Percentiles rank a stretch among this genome's conserved stretches.
phyloP scores from a whole-genome alignment of 192 early-diverging fungal species.

The Coemansia sp. region DNA sequence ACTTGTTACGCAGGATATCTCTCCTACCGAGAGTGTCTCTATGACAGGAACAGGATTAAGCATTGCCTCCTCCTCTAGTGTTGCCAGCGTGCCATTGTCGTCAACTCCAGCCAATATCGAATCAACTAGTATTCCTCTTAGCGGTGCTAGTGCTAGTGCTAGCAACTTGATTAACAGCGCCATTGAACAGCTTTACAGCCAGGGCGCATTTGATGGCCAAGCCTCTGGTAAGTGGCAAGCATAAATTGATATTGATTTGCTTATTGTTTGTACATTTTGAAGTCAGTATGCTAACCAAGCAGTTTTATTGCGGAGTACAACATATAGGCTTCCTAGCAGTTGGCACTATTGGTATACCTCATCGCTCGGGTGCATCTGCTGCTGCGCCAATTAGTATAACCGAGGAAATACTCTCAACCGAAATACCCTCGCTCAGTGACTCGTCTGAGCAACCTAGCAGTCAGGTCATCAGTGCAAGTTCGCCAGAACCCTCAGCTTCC shows the following conservation, averaged over 20 bases:
- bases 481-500: not conserved
- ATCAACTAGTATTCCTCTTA: constrained; percentile 17
- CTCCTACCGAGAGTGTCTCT: not conserved
- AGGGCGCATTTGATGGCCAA: constrained; percentile 13
- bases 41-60: not conserved
- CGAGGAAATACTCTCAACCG: not conserved
- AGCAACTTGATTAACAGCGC: constrained; percentile 9
- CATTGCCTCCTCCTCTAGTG: not conserved
- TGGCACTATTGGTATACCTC: constrained; percentile 1
- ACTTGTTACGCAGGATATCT: not conserved
- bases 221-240: constrained; percentile 9
- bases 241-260: not conserved
- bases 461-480: not conserved
- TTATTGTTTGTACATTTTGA: too few species aligned
- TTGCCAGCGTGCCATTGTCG: not conserved
- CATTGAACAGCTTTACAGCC: not conserved
- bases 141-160: constrained; percentile 2
- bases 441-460: not conserved
- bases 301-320: not conserved
- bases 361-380: not conserved
- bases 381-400: not conserved
- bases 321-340: not conserved
- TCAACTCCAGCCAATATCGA: constrained; percentile 15
- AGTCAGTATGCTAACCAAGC: not conserved
- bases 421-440: not conserved